Conservation (phyloP, 768 basidiomycete species). For the Rhodotorula graminis region DNA sequence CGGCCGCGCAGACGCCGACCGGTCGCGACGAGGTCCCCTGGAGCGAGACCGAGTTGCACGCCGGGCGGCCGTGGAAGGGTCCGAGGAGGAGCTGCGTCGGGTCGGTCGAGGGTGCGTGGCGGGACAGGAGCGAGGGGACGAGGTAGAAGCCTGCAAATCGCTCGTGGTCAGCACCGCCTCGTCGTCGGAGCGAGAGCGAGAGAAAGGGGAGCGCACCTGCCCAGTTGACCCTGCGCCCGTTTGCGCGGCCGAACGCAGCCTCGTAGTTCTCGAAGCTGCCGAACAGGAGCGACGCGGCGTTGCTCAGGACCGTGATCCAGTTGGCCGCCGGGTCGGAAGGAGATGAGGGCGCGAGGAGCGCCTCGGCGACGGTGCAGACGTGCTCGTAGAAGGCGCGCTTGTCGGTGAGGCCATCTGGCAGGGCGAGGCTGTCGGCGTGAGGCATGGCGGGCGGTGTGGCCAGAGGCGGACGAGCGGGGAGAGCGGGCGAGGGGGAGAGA, state of each 20-base stretch:
- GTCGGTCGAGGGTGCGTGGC: not conserved
- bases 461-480: too few relatives aligned
- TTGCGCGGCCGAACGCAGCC: constrained; percentile 50
- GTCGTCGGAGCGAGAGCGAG: not conserved
- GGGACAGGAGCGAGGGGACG: constrained; percentile 60
- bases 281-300: constrained; percentile 74
- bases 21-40: constrained; percentile 50
- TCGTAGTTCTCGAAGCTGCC: constrained; percentile 67
- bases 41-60: constrained; percentile 74
- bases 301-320: constrained; percentile 81
- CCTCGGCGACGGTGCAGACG: constrained; percentile 60
- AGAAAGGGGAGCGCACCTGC: constrained; percentile 59
- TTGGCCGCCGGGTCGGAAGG: constrained; percentile 20
- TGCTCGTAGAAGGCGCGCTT: constrained; percentile 78
- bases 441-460: constrained; percentile 4
- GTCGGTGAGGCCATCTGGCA: constrained; percentile 40
- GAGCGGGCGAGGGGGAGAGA: too few relatives aligned
- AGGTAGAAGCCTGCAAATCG: constrained; percentile 73
- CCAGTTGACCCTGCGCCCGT: constrained; percentile 75
- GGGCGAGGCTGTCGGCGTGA: constrained; percentile 25
- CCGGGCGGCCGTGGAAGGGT: constrained; percentile 55
- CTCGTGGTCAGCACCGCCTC: not conserved
- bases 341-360: constrained; percentile 47
- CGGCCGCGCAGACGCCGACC: constrained; percentile 79
- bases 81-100: constrained; percentile 40